Evolutionary conservation across 2,329 filamentous ascomycete genomes (phyloP).

Genomic region (Tolypocladium capitatum): DNA sequence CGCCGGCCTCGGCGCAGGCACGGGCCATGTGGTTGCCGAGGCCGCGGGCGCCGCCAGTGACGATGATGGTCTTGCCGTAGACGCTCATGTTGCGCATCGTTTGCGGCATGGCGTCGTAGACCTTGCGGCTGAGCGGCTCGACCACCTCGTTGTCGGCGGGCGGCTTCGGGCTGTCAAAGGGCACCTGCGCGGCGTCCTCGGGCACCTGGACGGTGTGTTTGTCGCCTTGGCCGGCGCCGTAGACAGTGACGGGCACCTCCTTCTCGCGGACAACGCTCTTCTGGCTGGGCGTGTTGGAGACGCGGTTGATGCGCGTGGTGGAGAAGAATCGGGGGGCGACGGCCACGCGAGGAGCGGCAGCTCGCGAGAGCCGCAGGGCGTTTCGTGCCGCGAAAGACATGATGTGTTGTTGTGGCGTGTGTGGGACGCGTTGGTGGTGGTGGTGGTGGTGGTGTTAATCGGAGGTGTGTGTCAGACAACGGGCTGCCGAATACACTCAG

Average conservation of each 20-base stretch:
- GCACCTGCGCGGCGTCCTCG: conserved; percentile 25
- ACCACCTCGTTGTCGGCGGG: conserved; percentile 33
- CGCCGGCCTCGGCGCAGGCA: conserved; percentile 62
- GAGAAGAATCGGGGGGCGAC: conserved; percentile 19
- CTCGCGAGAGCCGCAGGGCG: conserved; percentile 19
- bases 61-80: conserved; percentile 55
- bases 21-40: conserved; percentile 70
- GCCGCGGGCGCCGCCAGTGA: conserved; percentile 65
- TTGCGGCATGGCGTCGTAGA: conserved; percentile 43
- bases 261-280: conserved; percentile 43
- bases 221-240: conserved; percentile 33
- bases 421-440: neutral
- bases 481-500: neutral
- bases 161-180: conserved; percentile 25
- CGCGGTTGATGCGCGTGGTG: conserved; percentile 14
- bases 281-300: conserved; percentile 28
- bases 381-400: conserved; percentile 24
- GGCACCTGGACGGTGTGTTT: conserved; percentile 43
- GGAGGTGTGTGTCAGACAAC: neutral
- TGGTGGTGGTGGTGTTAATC: neutral
- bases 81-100: conserved; percentile 59
- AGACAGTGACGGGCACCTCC: conserved; percentile 43
- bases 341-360: conserved; percentile 13
- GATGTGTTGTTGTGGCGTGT: conserved; percentile 4
- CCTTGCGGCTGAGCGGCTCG: conserved; percentile 36